Evolutionary conservation across 192 early-diverging fungal genomes (phyloP), one percentile per base, ranked within the genome.

Genomic region (Lobosporangium transversale): DNA sequence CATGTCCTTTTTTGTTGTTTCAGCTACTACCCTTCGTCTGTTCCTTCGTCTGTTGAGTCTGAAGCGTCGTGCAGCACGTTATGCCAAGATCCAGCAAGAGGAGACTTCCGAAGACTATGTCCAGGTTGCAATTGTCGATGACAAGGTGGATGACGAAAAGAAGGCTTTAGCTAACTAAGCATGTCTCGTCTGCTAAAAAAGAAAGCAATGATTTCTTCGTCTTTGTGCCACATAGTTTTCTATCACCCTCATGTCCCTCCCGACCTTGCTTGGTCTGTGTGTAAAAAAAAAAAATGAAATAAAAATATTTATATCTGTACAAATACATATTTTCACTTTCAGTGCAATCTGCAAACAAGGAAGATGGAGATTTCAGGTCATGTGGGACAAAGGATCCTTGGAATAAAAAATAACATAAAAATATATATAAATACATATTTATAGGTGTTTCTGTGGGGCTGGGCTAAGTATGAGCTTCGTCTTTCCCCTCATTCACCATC

Each of bases 101-200:
- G 68, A 70, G 43, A 43, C 15, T 12, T 30, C 43, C 18, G 60
- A 55, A 5, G 69, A 62, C 23, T 71, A 52, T 58, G 54, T 63
- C 33, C 68, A 70, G 69, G 69, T 71, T 18, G 53, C 69, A 1
- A 37, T 71, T 31, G 51, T 71, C 21, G 69, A 71, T 24, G 59
- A 70, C 54, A 63, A 71, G 69, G 63, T 55, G 54, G 24, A 44
- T 36, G 69, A 63, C 23, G 69, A 71, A 20, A 61, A 71, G 60
- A 71, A 71, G 69, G 50, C 66, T 14, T 24, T 59, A 8, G 17
- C 37, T n/a, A n/a, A n/a, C n/a, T n/a, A n/a, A n/a, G 33, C 20
- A 42, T n/a, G n/a, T 45, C 4, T 8, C 44, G 18, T 3, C 15
- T 15, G 21, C 4, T 3, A 45, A 14, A 7, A 45, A 45, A 45